Conservation (phyloP, 2,329 filamentous ascomycete species). For the Curvularia lunata region DNA sequence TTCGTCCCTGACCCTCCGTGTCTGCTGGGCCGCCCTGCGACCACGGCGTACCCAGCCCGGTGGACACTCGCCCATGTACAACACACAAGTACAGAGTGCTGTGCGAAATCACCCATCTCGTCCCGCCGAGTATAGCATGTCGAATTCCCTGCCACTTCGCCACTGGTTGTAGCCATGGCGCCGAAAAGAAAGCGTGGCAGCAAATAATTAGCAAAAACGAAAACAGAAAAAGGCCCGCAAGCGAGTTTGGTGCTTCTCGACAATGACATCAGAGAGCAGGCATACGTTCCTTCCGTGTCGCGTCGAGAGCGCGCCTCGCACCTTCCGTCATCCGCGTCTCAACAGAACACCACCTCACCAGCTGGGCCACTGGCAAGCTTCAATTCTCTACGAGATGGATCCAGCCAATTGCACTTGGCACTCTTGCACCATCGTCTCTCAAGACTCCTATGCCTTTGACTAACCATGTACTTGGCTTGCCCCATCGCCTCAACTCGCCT, state of each 20-base stretch:
- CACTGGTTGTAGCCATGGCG: not conserved
- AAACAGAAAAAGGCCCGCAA: not conserved
- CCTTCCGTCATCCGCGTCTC: slow-evolving; percentile 18
- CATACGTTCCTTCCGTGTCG: slow-evolving; percentile 4
- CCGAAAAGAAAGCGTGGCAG: not conserved
- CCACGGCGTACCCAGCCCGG: slow-evolving; percentile 5
- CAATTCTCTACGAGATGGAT: not conserved
- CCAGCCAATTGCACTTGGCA: not conserved
- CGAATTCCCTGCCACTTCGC: no score
- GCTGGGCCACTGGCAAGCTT: no score
- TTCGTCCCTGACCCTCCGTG: slow-evolving; percentile 17
- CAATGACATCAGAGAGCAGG: slow-evolving; percentile 1
- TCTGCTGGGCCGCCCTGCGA: not conserved
- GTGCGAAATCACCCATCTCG: not conserved
- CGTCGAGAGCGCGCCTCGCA: slow-evolving; percentile 6
- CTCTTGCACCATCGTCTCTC: not conserved
- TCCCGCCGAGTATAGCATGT: no score
- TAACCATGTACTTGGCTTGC: slow-evolving; percentile 2
- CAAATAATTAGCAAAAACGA: not conserved
- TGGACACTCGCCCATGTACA: not conserved
- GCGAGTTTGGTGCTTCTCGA: not conserved
- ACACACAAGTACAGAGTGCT: not conserved
- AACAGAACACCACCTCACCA: slow-evolving; percentile 11
- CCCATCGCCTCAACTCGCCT: slow-evolving; percentile 4
- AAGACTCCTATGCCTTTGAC: not conserved